Evolutionary conservation across 1,284 basidiomycete species (phyloP).

Genomic region (Sporisorium reilianum): DNA sequence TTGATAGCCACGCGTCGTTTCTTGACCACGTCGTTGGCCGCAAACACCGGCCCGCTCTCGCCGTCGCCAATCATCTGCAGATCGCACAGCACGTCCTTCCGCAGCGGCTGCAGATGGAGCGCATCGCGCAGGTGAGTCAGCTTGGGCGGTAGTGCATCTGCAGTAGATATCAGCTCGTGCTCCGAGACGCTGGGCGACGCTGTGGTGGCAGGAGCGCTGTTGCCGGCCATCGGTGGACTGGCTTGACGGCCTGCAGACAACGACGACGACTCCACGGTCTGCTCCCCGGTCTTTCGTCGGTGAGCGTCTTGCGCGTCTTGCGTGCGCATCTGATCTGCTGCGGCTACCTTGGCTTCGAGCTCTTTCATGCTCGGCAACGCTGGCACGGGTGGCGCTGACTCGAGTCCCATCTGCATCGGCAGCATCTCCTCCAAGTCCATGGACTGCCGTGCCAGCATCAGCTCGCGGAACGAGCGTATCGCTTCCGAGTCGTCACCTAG

Average conservation of each 20-base stretch:
- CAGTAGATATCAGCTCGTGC: neutral
- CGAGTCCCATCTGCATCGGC: slow-evolving; percentile 39
- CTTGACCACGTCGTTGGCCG: slow-evolving; percentile 36
- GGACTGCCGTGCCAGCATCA: slow-evolving; percentile 56
- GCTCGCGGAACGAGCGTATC: slow-evolving; percentile 43
- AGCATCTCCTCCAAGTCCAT: slow-evolving; percentile 60
- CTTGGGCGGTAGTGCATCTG: slow-evolving; percentile 21
- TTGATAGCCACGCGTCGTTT: slow-evolving; percentile 55
- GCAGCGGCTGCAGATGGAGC: slow-evolving; percentile 26
- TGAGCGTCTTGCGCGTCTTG: slow-evolving; percentile 10
- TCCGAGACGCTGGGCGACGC: slow-evolving; percentile 16
- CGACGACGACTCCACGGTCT: neutral
- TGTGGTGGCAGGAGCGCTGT: neutral
- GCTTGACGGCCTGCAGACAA: neutral
- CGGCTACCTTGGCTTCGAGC: slow-evolving; percentile 34
- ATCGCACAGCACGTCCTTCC: slow-evolving; percentile 21
- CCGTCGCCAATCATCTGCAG: slow-evolving; percentile 60
- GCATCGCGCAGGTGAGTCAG: slow-evolving; percentile 27
- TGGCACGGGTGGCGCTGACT: slow-evolving; percentile 53
- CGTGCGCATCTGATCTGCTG: slow-evolving; percentile 26
- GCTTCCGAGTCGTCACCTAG: slow-evolving; percentile 50
- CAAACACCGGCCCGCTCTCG: slow-evolving; percentile 57
- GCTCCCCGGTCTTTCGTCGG: neutral
- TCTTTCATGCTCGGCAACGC: slow-evolving; percentile 50
- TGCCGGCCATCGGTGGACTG: neutral